These are phyloP conservation scores for Vachellia pachyceras DNA, from an alignment of 306 rosid genomes.

Conservation along the genomic window DNA sequence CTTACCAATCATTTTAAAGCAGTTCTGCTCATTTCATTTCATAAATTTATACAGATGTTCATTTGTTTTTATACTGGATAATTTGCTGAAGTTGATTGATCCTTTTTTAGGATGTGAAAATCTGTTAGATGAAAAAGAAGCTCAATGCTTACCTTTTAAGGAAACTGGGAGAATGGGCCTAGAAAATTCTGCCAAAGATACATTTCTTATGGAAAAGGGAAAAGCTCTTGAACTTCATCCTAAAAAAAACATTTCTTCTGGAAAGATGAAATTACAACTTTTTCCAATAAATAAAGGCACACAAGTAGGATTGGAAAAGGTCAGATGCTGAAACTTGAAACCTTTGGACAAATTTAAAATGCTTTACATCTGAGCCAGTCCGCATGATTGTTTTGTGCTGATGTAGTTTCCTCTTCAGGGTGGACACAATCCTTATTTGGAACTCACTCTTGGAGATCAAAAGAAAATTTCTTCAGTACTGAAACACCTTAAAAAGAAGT, in stretches of 20 bases:
- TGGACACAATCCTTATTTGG: slow-evolving; percentile 79
- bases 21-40: slow-evolving; percentile 7
- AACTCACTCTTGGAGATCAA: slow-evolving; percentile 69
- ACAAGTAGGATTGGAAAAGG: slow-evolving; percentile 75
- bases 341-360: slow-evolving; percentile 32
- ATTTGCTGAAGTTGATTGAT: slow-evolving; percentile 22
- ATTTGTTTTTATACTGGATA: background rate
- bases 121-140: slow-evolving; percentile 41
- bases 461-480: slow-evolving; percentile 89
- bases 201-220: slow-evolving; percentile 13
- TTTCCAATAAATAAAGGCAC: slow-evolving; percentile 75
- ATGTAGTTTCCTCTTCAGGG: slow-evolving; percentile 57
- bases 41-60: slow-evolving; percentile 19
- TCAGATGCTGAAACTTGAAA: slow-evolving; percentile 44
- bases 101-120: slow-evolving; percentile 41
- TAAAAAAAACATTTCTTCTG: slow-evolving; percentile 48
- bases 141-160: slow-evolving; percentile 33
- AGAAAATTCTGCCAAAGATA: background rate
- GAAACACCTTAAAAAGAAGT: slow-evolving; percentile 74
- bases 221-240: slow-evolving; percentile 41
- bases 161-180: background rate
- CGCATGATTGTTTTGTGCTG: background rate
- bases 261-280: slow-evolving; percentile 80
- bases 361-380: slow-evolving; percentile 23
- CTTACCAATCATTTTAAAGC: slow-evolving; percentile 14